These are phyloP conservation scores for Talaromyces stipitatus DNA, from an alignment of 495 filamentous ascomycete species.

Conservation along the genomic window DNA sequence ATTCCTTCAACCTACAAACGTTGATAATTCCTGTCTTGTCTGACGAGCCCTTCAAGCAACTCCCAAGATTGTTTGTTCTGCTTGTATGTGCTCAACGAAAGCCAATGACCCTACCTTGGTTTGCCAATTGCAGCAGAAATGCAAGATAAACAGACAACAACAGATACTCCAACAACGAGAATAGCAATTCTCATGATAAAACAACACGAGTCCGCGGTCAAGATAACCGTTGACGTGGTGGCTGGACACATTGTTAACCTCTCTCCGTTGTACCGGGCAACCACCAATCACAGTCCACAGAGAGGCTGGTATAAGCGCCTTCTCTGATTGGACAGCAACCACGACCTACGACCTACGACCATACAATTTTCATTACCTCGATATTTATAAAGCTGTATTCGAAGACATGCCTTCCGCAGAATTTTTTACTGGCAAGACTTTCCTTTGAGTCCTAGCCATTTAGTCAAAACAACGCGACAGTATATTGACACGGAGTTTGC, in stretches of 20 bases:
- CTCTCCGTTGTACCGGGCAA: slow-evolving; percentile 1
- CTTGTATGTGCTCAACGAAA: not conserved
- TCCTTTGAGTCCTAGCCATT: too few relatives aligned
- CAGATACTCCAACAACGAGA: not conserved
- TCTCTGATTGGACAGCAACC: not conserved
- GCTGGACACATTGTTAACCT: not conserved
- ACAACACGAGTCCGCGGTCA: not conserved
- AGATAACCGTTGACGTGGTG: not conserved
- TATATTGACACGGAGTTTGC: slow-evolving; percentile 1
- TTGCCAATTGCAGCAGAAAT: not conserved
- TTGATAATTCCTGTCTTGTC: not conserved
- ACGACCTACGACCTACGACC: not conserved
- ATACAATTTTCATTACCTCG: too few relatives aligned
- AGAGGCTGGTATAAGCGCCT: not conserved
- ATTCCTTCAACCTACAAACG: not conserved
- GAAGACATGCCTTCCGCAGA: too few relatives aligned
- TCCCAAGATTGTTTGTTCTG: not conserved
- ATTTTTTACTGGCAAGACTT: too few relatives aligned
- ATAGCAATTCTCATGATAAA: not conserved
- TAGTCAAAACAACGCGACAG: too few relatives aligned
- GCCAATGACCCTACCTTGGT: not conserved
- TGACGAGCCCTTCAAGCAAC: too few relatives aligned
- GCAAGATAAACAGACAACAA: not conserved
- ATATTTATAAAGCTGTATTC: too few relatives aligned
- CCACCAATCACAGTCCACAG: not conserved